Percentiles rank a stretch among this genome's conserved stretches.
These are phyloP conservation scores for Coemansia guatemalensis DNA, from an alignment of 192 early-diverging fungal species.

Conservation along the genomic window DNA sequence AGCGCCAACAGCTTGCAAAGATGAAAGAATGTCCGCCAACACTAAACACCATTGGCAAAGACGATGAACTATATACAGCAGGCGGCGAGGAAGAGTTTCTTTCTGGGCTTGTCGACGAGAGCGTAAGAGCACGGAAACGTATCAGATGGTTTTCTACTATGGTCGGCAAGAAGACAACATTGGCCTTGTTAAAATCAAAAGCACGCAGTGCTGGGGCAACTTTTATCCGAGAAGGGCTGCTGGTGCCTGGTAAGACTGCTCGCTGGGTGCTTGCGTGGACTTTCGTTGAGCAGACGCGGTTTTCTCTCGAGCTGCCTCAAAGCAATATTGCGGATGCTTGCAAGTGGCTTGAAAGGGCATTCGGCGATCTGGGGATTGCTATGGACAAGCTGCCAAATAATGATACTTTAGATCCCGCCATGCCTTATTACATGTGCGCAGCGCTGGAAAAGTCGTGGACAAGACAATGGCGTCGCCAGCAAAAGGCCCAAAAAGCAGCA, in stretches of 20 bases:
- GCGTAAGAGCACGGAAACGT: slow-evolving; percentile 31
- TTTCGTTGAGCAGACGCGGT: slow-evolving; percentile 21
- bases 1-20: slow-evolving; percentile 54
- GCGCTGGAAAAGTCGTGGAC: slow-evolving; percentile 32
- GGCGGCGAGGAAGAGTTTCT: slow-evolving; percentile 84
- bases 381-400: not conserved
- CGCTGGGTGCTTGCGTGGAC: slow-evolving; percentile 51
- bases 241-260: slow-evolving; percentile 31
- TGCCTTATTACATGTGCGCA: slow-evolving; percentile 4
- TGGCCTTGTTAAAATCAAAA: slow-evolving; percentile 23
- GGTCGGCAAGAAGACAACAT: slow-evolving; percentile 64
- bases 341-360: slow-evolving; percentile 6
- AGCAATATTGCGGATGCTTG: not conserved
- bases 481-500: not conserved
- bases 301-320: not conserved
- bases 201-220: slow-evolving; percentile 7
- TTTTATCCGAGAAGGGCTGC: slow-evolving; percentile 16
- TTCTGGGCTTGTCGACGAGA: slow-evolving; percentile 66
- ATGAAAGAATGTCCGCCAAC: slow-evolving; percentile 58
- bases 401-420: not conserved
- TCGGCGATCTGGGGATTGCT: slow-evolving; percentile 11
- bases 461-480: slow-evolving; percentile 24
- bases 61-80: slow-evolving; percentile 72
- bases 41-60: slow-evolving; percentile 58
- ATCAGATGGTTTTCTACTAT: slow-evolving; percentile 81